A percentile compares a stretch with the other conserved stretches of the same genome.
Evolutionary conservation across 2,329 filamentous ascomycete genomes (phyloP).

Genomic region (Coniella lustricola): DNA sequence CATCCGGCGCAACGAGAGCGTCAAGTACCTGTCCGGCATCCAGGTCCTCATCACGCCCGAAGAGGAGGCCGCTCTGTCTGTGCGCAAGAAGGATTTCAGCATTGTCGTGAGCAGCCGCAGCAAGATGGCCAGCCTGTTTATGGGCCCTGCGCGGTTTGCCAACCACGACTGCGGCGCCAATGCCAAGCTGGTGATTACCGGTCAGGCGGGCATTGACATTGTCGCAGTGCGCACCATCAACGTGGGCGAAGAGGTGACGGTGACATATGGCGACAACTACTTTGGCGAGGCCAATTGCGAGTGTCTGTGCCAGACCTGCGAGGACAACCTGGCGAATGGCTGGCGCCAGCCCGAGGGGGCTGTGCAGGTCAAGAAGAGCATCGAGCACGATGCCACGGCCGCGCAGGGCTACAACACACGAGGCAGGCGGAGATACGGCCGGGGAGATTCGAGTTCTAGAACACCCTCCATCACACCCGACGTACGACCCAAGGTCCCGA

Average conservation of each 20-base stretch:
- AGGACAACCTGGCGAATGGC: constrained; percentile 67
- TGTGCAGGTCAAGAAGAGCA: constrained; percentile 39
- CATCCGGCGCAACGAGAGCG: constrained; percentile 74
- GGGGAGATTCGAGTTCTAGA: constrained; percentile 43
- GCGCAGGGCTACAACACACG: constrained; percentile 50
- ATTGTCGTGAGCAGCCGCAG: constrained; percentile 90
- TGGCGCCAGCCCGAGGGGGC: constrained; percentile 59
- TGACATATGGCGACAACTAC: constrained; percentile 92
- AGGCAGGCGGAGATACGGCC: constrained; percentile 44
- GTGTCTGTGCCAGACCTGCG: constrained; percentile 85
- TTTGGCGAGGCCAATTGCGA: constrained; percentile 95
- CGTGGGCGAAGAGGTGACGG: constrained; percentile 89
- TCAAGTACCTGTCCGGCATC: constrained; percentile 87
- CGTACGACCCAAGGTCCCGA: constrained; percentile 44
- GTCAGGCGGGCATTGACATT: constrained; percentile 83
- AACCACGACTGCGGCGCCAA: constrained; percentile 97
- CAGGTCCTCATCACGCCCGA: constrained; percentile 88
- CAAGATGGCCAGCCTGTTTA: constrained; percentile 84
- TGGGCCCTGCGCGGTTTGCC: constrained; percentile 90
- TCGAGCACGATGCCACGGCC: constrained; percentile 41
- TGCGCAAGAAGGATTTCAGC: constrained; percentile 87
- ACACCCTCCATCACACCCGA: constrained; percentile 52
- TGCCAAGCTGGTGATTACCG: constrained; percentile 75
- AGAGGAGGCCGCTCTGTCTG: constrained; percentile 75
- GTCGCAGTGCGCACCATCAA: constrained; percentile 76